Percentiles rank a stretch among this genome's conserved stretches.
Conservation (phyloP, 148 eudicot genomes). For the Silene conica region DNA sequence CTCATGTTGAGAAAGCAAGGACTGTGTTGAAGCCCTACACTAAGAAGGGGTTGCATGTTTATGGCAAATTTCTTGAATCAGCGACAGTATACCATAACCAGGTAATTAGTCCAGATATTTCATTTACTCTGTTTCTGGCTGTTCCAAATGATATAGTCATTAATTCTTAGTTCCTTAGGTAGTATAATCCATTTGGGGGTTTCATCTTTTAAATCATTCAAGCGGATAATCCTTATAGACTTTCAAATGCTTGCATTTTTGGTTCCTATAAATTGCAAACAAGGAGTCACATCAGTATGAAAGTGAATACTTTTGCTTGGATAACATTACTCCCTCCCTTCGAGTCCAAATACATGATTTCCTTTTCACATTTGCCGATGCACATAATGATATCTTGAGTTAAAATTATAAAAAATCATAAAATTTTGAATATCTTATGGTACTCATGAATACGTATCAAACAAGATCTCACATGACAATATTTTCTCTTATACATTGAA, state of each 20-base stretch:
- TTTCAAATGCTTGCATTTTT: not conserved
- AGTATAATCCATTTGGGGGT: not conserved
- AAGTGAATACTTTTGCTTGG: not conserved
- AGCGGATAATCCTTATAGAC: not conserved
- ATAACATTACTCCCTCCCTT: too few species aligned
- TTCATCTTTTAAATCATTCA: not conserved
- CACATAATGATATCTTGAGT: too few species aligned
- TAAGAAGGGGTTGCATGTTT: conserved; percentile 53
- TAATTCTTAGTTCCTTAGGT: not conserved
- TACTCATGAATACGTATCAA: too few species aligned
- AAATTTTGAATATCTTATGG: too few species aligned
- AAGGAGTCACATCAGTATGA: not conserved
- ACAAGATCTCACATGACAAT: too few species aligned
- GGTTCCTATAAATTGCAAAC: not conserved
- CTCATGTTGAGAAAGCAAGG: conserved; percentile 76
- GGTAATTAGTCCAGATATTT: conserved; percentile 36
- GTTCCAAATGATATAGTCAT: not conserved
- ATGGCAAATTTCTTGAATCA: conserved; percentile 67
- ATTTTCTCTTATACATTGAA: too few species aligned
- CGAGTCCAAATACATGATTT: too few species aligned
- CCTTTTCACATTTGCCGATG: too few species aligned
- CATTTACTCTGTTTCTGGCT: not conserved
- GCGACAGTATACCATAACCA: conserved; percentile 75
- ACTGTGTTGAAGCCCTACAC: conserved; percentile 59
- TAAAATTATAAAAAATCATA: too few species aligned